Evolutionary conservation across 78 protist genomes (phyloP).

Genomic region (Pelomyxa schiedti): DNA sequence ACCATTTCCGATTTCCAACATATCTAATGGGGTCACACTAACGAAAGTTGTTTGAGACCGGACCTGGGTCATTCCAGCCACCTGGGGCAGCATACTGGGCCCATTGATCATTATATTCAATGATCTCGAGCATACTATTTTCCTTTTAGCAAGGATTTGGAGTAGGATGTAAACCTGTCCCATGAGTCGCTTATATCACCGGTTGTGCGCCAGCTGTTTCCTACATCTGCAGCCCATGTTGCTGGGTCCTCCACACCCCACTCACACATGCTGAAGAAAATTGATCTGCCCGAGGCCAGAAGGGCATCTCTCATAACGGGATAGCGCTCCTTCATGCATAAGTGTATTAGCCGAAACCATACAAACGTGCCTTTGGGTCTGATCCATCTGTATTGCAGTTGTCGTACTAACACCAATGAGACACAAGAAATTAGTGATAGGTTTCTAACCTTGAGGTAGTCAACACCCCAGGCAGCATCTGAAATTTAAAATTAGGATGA

Average conservation of each 20-base stretch:
- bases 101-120: constrained; percentile 2
- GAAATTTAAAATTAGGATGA: no score
- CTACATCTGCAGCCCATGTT: constrained; percentile 6
- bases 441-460: constrained; percentile 21
- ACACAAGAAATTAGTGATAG: neutral
- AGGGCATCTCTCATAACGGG: constrained; percentile 21
- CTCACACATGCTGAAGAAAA: constrained; percentile 21
- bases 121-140: constrained; percentile 6
- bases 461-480: constrained; percentile 49
- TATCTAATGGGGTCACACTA: no score
- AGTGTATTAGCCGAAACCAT: neutral
- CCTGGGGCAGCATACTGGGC: constrained; percentile 28
- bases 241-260: constrained; percentile 16
- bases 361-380: neutral
- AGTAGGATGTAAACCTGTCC: neutral
- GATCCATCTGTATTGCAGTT: neutral
- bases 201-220: constrained; percentile 33
- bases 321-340: neutral
- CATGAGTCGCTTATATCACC: neutral
- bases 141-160: neutral
- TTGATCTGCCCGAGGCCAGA: constrained; percentile 23
- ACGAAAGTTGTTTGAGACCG: no score
- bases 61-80: constrained; percentile 53
- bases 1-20: constrained; percentile 66
- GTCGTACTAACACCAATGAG: constrained; percentile 18